Evolutionary conservation across 306 rosid genomes (phyloP).

Genomic region (Rosa rugosa): DNA sequence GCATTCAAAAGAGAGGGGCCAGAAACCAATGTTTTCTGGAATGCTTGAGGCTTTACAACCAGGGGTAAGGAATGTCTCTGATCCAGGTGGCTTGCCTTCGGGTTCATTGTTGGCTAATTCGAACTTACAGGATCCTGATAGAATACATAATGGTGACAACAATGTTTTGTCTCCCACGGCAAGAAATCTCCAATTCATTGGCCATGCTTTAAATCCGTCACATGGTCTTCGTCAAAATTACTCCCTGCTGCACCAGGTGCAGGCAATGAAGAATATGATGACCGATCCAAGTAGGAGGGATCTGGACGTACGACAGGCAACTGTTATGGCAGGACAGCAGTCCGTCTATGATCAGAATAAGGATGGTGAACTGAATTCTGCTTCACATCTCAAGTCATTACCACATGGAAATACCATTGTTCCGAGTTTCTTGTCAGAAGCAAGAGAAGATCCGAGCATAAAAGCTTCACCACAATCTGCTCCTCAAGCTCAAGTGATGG

Average conservation of each 20-base stretch:
- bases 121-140: conserved; percentile 34
- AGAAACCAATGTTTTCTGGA: conserved; percentile 19
- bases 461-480: conserved; percentile 24
- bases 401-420: conserved; percentile 25
- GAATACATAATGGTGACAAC: conserved; percentile 23
- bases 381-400: conserved; percentile 21
- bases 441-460: conserved; percentile 36
- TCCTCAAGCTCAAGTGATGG: conserved; percentile 32
- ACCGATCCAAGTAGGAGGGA: conserved; percentile 30
- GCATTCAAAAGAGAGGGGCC: conserved; percentile 20
- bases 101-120: conserved; percentile 30
- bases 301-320: conserved; percentile 29
- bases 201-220: conserved; percentile 29
- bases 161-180: conserved; percentile 26
- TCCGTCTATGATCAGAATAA: conserved; percentile 26
- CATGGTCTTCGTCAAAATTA: conserved; percentile 29
- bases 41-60: conserved; percentile 23
- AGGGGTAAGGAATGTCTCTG: conserved; percentile 33
- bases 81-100: conserved; percentile 35
- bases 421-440: conserved; percentile 32
- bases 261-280: conserved; percentile 36
- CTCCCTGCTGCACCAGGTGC: conserved; percentile 28
- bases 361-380: conserved; percentile 32
- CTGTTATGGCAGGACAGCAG: conserved; percentile 30
- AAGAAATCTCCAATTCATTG: conserved; percentile 25